These are phyloP conservation scores for Lithohypha guttulata DNA, from an alignment of 2,329 filamentous ascomycete species.

Conservation along the genomic window DNA sequence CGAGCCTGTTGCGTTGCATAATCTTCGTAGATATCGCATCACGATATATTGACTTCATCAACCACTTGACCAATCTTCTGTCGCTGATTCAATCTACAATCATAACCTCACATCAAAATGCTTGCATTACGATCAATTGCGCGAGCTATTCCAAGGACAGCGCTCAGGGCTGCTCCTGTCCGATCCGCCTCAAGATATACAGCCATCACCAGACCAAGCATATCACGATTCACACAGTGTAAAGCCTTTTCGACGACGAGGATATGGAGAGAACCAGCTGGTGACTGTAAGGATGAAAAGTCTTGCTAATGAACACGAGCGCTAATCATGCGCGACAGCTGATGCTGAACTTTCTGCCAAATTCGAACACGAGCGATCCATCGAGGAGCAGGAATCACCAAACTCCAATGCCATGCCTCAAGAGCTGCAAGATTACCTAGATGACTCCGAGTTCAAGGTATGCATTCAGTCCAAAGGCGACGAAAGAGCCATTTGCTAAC, in stretches of 20 bases:
- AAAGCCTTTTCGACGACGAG: conserved; percentile 37
- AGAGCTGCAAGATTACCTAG: conserved; percentile 76
- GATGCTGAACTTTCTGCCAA: conserved; percentile 78
- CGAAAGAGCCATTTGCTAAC: too few species aligned
- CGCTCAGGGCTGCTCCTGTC: conserved; percentile 47
- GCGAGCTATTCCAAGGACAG: conserved; percentile 55
- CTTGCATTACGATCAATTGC: conserved; percentile 56
- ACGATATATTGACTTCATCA: not conserved
- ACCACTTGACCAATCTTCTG: not conserved
- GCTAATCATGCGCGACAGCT: conserved; percentile 29
- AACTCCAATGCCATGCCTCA: conserved; percentile 59
- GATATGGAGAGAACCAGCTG: conserved; percentile 33
- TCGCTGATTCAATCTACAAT: too few species aligned
- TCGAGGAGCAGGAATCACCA: conserved; percentile 68
- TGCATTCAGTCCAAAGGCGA: conserved; percentile 10
- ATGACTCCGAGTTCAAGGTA: conserved; percentile 74
- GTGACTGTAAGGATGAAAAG: conserved; percentile 32
- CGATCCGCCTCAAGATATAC: conserved; percentile 23
- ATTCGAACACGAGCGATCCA: conserved; percentile 69
- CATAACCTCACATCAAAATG: conserved; percentile 45
- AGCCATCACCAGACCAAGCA: conserved; percentile 4
- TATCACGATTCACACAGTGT: conserved; percentile 1
- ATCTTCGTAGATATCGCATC: too few species aligned
- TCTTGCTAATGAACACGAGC: not conserved
- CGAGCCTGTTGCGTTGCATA: too few species aligned